Evolutionary conservation across 441 rosid genomes (phyloP).

Genomic region (Gossypium gossypioides): DNA sequence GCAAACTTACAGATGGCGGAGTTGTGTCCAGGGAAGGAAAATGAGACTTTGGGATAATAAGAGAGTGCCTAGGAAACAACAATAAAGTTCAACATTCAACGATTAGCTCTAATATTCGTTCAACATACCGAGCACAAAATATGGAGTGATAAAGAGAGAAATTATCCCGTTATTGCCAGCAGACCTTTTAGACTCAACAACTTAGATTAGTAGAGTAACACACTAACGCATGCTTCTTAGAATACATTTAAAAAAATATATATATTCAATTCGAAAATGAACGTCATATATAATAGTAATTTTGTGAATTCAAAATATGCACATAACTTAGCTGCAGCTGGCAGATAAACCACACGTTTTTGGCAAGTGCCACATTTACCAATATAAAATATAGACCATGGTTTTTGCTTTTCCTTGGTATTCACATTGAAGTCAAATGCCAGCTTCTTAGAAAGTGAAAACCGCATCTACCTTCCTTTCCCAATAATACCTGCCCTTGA

Average conservation of each 20-base stretch:
- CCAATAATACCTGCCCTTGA: not conserved
- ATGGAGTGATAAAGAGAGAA: not conserved
- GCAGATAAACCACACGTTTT: not conserved
- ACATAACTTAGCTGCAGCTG: not conserved
- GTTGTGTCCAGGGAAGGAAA: slow-evolving; percentile 66
- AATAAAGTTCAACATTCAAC: not conserved
- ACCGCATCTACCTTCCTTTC: not conserved
- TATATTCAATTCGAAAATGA: not conserved
- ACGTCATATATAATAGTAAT: not conserved
- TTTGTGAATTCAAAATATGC: not conserved
- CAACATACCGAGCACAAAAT: no score
- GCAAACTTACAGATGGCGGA: slow-evolving; percentile 75
- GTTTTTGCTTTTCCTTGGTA: not conserved
- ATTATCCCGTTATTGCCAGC: not conserved
- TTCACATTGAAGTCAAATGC: not conserved
- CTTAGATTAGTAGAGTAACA: not conserved
- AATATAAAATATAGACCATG: not conserved
- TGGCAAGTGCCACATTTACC: not conserved
- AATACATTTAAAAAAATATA: not conserved
- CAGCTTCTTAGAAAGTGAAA: not conserved
- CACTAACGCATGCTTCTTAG: not conserved
- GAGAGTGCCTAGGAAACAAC: slow-evolving; percentile 65
- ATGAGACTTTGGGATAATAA: slow-evolving; percentile 77
- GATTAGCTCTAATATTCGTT: not conserved
- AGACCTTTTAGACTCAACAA: not conserved